phyloP scores from a whole-genome alignment of 176 grass and related monocot genomes.

The Stipa capillata region DNA sequence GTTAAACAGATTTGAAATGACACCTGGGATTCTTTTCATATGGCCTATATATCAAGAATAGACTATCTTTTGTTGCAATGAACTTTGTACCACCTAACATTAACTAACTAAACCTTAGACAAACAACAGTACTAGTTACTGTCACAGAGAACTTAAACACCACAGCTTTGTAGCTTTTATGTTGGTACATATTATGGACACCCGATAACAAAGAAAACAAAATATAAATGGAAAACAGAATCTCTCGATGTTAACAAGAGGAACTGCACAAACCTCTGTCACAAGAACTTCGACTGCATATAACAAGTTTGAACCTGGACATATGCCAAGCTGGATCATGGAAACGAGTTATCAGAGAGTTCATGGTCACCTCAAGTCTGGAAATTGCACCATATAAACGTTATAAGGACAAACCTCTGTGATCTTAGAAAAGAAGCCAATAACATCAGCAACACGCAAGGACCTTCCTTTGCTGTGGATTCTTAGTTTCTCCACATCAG shows the following conservation, averaged over 20 bases:
- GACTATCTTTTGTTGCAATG: background rate
- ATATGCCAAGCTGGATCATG: slow-evolving; percentile 69
- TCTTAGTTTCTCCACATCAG: slow-evolving; percentile 95
- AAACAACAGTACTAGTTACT: background rate
- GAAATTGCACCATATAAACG: background rate
- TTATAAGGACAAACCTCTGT: slow-evolving; percentile 62
- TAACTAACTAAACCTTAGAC: background rate
- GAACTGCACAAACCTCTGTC: slow-evolving; percentile 75
- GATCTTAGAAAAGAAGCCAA: slow-evolving; percentile 78
- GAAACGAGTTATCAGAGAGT: slow-evolving; percentile 17
- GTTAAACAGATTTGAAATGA: background rate
- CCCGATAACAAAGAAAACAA: background rate
- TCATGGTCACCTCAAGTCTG: background rate
- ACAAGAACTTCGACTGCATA: slow-evolving; percentile 92
- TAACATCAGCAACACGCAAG: slow-evolving; percentile 69
- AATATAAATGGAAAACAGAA: slow-evolving; percentile 26
- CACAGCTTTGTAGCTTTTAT: background rate
- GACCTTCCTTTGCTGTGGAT: slow-evolving; percentile 83
- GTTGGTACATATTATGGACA: background rate
- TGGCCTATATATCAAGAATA: slow-evolving; percentile 2
- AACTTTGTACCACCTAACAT: background rate
- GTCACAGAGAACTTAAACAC: background rate
- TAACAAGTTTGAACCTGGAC: slow-evolving; percentile 90
- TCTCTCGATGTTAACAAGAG: slow-evolving; percentile 11
- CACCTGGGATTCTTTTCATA: background rate